These are phyloP conservation scores for Thelephora aurantiotincta DNA, from an alignment of 768 basidiomycete species.

Conservation along the genomic window DNA sequence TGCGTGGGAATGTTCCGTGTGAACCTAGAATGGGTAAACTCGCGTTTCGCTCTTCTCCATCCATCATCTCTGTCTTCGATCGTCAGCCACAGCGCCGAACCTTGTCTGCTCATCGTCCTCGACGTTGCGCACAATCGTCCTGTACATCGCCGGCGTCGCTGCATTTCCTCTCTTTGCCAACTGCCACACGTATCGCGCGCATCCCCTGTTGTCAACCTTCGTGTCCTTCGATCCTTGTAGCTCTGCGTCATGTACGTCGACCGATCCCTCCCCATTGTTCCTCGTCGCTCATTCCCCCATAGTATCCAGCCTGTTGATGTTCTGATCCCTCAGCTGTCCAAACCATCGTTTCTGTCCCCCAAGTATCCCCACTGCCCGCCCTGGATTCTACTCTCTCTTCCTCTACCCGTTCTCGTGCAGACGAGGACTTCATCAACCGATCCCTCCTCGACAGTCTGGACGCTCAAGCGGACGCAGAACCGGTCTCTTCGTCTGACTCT, in stretches of 20 bases:
- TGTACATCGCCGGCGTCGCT: constrained; percentile 12
- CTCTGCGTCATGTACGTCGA: constrained; percentile 31
- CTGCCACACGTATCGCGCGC: constrained; percentile 28
- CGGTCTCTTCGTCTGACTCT: constrained; percentile 35
- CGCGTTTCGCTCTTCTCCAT: constrained; percentile 30
- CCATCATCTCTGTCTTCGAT: constrained; percentile 27
- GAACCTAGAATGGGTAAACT: constrained; percentile 27
- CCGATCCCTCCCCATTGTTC: constrained; percentile 21
- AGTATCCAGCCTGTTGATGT: constrained; percentile 28
- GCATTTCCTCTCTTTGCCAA: constrained; percentile 18
- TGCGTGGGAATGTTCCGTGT: constrained; percentile 1
- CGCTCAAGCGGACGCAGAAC: constrained; percentile 74
- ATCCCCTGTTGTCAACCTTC: constrained; percentile 13
- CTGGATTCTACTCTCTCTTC: constrained; percentile 21
- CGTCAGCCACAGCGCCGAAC: constrained; percentile 30
- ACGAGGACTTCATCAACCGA: constrained; percentile 81
- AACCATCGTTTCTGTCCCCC: constrained; percentile 9
- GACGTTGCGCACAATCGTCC: constrained; percentile 18
- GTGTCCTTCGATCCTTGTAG: constrained; percentile 17
- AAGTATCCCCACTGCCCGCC: constrained; percentile 12
- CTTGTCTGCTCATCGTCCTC: constrained; percentile 24
- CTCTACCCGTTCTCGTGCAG: constrained; percentile 17
- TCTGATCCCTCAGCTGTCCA: constrained; percentile 15
- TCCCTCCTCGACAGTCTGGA: constrained; percentile 73
- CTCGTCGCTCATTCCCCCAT: constrained; percentile 14